Percentiles rank a stretch among this genome's conserved stretches.
Evolutionary conservation across 2,329 filamentous ascomycete species (phyloP).

Genomic region (Colletotrichum sp.): DNA sequence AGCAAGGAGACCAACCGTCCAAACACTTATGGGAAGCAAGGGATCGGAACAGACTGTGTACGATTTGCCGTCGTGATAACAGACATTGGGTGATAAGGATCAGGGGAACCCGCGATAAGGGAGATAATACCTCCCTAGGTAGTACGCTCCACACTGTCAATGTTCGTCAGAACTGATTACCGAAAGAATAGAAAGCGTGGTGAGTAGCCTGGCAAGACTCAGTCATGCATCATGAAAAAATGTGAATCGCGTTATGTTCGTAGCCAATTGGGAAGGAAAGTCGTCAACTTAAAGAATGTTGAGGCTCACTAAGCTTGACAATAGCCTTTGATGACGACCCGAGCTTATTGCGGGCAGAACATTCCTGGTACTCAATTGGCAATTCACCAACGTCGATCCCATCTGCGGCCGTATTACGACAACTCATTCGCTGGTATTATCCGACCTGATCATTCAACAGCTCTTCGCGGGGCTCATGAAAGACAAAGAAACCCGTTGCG

Average conservation of each 20-base stretch:
- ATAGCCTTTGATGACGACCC: not conserved
- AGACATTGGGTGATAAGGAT: not conserved
- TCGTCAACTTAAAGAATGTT: not conserved
- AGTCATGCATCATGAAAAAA: too few species aligned
- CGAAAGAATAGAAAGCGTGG: not conserved
- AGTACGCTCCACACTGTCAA: not conserved
- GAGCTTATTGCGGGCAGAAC: not conserved
- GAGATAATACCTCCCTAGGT: not conserved
- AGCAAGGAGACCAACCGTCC: not conserved
- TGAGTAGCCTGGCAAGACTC: rapidly evolving
- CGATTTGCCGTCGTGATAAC: not conserved
- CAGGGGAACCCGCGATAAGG: not conserved
- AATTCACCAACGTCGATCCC: rapidly evolving
- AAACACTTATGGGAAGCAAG: not conserved
- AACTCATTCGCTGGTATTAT: not conserved
- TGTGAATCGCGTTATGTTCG: not conserved
- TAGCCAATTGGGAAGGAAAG: not conserved
- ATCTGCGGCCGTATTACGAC: rapidly evolving
- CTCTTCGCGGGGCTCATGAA: not conserved
- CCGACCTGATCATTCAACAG: rapidly evolving
- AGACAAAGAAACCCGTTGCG: not conserved
- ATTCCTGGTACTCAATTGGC: rapidly evolving
- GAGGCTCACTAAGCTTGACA: not conserved
- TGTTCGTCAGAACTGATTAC: not conserved
- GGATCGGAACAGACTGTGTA: not conserved